Conservation (phyloP, 192 early-diverging fungal genomes). For the Rhizophlyctis rosea region DNA sequence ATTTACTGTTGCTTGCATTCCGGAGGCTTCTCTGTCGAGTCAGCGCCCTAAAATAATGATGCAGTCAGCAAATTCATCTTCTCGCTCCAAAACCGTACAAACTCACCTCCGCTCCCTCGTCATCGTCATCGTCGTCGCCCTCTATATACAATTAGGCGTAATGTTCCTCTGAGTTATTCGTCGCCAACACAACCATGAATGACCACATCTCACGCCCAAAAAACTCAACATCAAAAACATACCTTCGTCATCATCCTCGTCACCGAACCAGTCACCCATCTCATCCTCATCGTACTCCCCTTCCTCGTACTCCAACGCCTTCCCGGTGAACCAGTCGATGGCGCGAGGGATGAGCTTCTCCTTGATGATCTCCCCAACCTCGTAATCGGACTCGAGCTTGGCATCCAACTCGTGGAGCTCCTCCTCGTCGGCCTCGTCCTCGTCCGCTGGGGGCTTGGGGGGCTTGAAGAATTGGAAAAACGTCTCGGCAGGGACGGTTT, state of each 20-base stretch:
- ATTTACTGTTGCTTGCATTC: slow-evolving; percentile 63
- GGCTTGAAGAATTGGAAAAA: slow-evolving; percentile 98
- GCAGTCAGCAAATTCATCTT: background rate
- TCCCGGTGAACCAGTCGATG: slow-evolving; percentile 98
- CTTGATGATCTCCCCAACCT: slow-evolving; percentile 97
- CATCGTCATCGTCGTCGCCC: slow-evolving; percentile 64
- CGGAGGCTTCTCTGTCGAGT: slow-evolving; percentile 33
- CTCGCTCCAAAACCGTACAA: background rate
- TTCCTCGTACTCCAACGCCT: slow-evolving; percentile 86
- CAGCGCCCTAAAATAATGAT: background rate
- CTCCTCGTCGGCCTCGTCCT: slow-evolving; percentile 70
- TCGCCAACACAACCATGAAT: background rate
- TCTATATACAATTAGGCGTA: slow-evolving; percentile 25
- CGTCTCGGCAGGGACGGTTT: slow-evolving; percentile 90
- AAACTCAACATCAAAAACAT: slow-evolving; percentile 36
- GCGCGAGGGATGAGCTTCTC: slow-evolving; percentile 95
- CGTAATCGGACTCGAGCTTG: slow-evolving; percentile 90
- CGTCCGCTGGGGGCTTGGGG: slow-evolving; percentile 58
- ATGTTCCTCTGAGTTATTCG: background rate
- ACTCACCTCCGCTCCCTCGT: slow-evolving; percentile 54
- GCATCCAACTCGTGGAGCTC: slow-evolving; percentile 72
- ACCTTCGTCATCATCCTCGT: slow-evolving; percentile 65
- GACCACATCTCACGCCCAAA: slow-evolving; percentile 37
- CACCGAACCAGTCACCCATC: slow-evolving; percentile 39
- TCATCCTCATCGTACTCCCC: slow-evolving; percentile 47